phyloP scores from a whole-genome alignment of 169 alveolate species.

The Pseudocohnilembus persalinus region DNA sequence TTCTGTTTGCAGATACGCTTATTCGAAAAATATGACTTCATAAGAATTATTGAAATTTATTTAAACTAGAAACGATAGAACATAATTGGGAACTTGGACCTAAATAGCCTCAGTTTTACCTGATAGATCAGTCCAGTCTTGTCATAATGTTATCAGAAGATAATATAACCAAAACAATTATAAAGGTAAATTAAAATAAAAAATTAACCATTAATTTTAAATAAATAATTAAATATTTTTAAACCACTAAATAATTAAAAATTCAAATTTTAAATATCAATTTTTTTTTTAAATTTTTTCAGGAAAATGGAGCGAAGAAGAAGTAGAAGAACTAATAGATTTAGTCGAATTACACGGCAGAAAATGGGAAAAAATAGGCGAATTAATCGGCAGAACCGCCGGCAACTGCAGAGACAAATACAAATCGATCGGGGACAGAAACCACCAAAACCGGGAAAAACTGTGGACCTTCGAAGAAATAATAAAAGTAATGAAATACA shows the following conservation, averaged over 20 bases:
- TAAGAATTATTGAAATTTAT: conserved; percentile 57
- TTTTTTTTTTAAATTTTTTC: too few species aligned
- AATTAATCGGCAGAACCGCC: conserved; percentile 70
- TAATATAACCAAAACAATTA: conserved; percentile 75
- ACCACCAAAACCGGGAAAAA: conserved; percentile 3
- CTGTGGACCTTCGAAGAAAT: background rate
- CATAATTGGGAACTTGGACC: conserved; percentile 70
- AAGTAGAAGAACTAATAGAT: conserved; percentile 61
- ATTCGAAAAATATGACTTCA: conserved; percentile 40
- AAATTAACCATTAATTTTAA: too few species aligned
- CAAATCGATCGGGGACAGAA: conserved; percentile 71
- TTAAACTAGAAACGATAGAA: conserved; percentile 53
- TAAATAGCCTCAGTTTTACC: conserved; percentile 70
- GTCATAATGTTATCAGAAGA: conserved; percentile 78
- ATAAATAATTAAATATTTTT: too few species aligned
- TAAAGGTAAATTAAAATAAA: conserved; percentile 55
- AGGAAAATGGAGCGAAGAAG: conserved; percentile 61
- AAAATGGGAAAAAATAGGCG: conserved; percentile 73
- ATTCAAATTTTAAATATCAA: background rate
- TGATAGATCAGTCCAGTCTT: conserved; percentile 65
- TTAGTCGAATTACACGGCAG: conserved; percentile 68
- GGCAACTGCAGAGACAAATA: conserved; percentile 77
- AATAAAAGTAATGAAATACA: background rate
- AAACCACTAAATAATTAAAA: background rate
- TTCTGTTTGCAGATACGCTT: conserved; percentile 67